These are phyloP conservation scores for Candida sojae DNA, from an alignment of 1,139 yeast genomes.

Conservation along the genomic window DNA sequence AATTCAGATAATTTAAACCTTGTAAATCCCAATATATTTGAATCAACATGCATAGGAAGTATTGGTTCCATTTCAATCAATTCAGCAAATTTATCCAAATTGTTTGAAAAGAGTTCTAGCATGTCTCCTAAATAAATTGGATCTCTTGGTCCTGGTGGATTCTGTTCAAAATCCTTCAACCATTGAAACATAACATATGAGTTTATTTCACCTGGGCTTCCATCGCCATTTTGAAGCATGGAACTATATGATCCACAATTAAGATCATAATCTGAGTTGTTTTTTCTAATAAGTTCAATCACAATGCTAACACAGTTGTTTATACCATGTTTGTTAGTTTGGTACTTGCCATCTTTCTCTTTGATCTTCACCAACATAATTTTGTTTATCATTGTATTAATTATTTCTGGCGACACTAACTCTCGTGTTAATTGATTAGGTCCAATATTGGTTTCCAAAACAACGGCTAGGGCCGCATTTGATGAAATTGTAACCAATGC, in stretches of 20 bases:
- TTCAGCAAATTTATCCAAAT: conserved; percentile 31
- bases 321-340: conserved; percentile 47
- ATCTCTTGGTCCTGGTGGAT: conserved; percentile 49
- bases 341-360: conserved; percentile 16
- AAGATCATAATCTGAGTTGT: conserved; percentile 49
- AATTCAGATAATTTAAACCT: conserved; percentile 46
- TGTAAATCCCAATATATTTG: conserved; percentile 38
- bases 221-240: conserved; percentile 30
- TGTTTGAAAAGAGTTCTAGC: conserved; percentile 42
- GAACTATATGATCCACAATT: conserved; percentile 46
- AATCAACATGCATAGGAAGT: conserved; percentile 21
- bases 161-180: conserved; percentile 50
- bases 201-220: conserved; percentile 41
- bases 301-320: conserved; percentile 49
- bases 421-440: conserved; percentile 49
- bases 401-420: conserved; percentile 39
- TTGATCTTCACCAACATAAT: conserved; percentile 32
- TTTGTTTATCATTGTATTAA: conserved; percentile 40
- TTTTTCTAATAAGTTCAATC: conserved; percentile 49
- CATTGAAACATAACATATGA: conserved; percentile 48
- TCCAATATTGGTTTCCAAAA: conserved; percentile 49
- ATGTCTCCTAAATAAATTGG: conserved; percentile 50
- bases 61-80: conserved; percentile 31
- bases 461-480: conserved; percentile 50
- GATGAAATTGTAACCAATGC: conserved; percentile 94